Conservation (phyloP, 192 early-diverging fungal genomes). For the Phycomyces blakesleeanus region DNA sequence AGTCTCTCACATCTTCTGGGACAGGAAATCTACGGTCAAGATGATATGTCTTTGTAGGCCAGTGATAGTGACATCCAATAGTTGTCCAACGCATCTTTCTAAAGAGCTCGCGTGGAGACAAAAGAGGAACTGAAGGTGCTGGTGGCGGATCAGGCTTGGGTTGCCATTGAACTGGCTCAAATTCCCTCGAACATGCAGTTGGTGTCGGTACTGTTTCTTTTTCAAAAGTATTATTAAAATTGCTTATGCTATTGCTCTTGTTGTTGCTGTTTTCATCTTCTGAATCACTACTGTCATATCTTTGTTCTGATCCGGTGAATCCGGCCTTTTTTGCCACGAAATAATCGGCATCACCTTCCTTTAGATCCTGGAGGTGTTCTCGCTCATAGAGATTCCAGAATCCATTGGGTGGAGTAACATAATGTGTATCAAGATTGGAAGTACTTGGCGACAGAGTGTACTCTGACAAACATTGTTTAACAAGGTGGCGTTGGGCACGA, state of each 20-base stretch:
- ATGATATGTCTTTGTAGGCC: slow-evolving; percentile 78
- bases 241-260: slow-evolving; percentile 27
- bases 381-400: slow-evolving; percentile 55
- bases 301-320: not conserved
- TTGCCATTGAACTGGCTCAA: not conserved
- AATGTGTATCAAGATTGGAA: slow-evolving; percentile 89
- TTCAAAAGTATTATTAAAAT: slow-evolving; percentile 26
- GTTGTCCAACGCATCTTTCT: slow-evolving; percentile 69
- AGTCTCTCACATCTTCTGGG: slow-evolving; percentile 56
- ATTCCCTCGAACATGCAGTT: slow-evolving; percentile 15
- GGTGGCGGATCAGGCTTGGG: slow-evolving; percentile 14
- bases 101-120: slow-evolving; percentile 42
- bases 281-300: slow-evolving; percentile 2
- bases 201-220: slow-evolving; percentile 8
- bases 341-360: slow-evolving; percentile 21
- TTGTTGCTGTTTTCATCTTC: slow-evolving; percentile 8
- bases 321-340: slow-evolving; percentile 31
- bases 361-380: slow-evolving; percentile 18
- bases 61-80: slow-evolving; percentile 76
- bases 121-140: slow-evolving; percentile 28
- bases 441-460: slow-evolving; percentile 77
- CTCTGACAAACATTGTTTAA: slow-evolving; percentile 71
- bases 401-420: slow-evolving; percentile 57
- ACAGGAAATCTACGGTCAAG: slow-evolving; percentile 62
- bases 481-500: slow-evolving; percentile 62